Evolutionary conservation across 768 basidiomycete genomes (phyloP), one percentile per base, ranked within the genome.

Genomic region (Tricholoma terreum): DNA sequence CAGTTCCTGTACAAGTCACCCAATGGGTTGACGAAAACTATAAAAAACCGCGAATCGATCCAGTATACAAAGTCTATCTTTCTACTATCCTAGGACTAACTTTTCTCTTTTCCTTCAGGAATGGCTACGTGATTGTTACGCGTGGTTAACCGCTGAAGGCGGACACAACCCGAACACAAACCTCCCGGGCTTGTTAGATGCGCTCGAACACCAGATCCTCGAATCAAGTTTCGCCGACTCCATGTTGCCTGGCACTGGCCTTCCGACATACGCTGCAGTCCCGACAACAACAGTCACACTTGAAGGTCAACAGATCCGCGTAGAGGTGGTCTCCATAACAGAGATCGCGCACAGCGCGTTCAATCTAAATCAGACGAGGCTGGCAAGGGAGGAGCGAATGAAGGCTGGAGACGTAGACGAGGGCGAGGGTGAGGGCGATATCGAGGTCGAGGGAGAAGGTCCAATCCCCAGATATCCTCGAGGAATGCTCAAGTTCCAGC

Each of bases 311-410:
- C 84, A 87, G 1, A 71, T 90, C 31, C 82, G 92, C 35, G 87
- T 94, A 9, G 88, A 97, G 65, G 80, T 97, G 24, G 71, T 76
- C 15, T 77, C 82, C 12, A 81, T 96, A n/a, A 90, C 84, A 15
- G 95, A 98, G 55, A 86, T 97, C 19, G 91, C 87, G 0, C 74
- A 82, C 43, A 93, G 93, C 61, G 95, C 94, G 0, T 90, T 92
- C 65, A 84, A 77, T 52, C 78, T 97, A 15, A 80, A 87, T 58
- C 89, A 89, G 62, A 80, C 83, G 21, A 80, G 88, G 19, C 77
- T 84, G 53, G 83, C 84, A 11, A 79, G 81, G 15, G 82, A 83
- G 58, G 86, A 89, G 63, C 76, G 92, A 33, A 73, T 82, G 54
- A 82, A 84, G 48, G 80, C 84, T 7, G 86, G 77, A 38, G 73